Percentiles rank a stretch among this genome's conserved stretches.
phyloP scores from a whole-genome alignment of 768 basidiomycete species.

The Botryobasidium botryosum region DNA sequence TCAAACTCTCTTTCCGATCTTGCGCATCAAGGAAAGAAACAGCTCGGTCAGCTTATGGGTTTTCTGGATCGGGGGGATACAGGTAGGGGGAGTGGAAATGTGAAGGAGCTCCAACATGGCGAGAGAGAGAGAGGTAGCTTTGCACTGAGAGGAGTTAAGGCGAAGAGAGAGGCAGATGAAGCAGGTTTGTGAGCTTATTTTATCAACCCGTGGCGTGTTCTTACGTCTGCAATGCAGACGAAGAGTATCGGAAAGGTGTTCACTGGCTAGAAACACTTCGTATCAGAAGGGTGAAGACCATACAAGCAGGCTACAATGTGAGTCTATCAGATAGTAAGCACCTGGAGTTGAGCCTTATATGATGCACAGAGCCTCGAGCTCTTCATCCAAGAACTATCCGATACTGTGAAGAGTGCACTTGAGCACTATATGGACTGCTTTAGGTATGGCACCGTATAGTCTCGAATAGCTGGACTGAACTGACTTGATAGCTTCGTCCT shows the following conservation, averaged over 20 bases:
- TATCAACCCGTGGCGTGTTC: not conserved
- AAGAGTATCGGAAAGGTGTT: slow-evolving; percentile 77
- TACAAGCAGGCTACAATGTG: slow-evolving; percentile 69
- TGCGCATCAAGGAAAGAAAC: slow-evolving; percentile 79
- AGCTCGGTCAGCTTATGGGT: slow-evolving; percentile 71
- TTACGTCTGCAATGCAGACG: slow-evolving; percentile 35
- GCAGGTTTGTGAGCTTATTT: slow-evolving; percentile 34
- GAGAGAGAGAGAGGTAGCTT: slow-evolving; percentile 41
- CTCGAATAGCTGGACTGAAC: too few species aligned
- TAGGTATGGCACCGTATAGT: slow-evolving; percentile 29
- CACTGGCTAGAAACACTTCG: slow-evolving; percentile 88
- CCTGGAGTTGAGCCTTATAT: not conserved
- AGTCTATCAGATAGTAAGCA: slow-evolving; percentile 12
- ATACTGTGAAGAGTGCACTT: slow-evolving; percentile 42
- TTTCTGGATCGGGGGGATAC: slow-evolving; percentile 44
- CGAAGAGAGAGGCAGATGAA: slow-evolving; percentile 82
- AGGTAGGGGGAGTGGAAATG: slow-evolving; percentile 29
- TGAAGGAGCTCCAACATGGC: slow-evolving; percentile 21
- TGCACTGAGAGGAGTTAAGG: slow-evolving; percentile 58
- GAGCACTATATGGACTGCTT: slow-evolving; percentile 67
- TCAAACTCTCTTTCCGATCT: slow-evolving; percentile 73
- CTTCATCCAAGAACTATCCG: slow-evolving; percentile 59
- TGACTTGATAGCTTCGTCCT: not conserved
- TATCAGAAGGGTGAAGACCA: slow-evolving; percentile 60
- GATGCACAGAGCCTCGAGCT: slow-evolving; percentile 54